Evolutionary conservation across 2,329 filamentous ascomycete genomes (phyloP), one percentile per base, ranked within the genome.

Genomic region (Aspergillus pseudoglaucus): DNA sequence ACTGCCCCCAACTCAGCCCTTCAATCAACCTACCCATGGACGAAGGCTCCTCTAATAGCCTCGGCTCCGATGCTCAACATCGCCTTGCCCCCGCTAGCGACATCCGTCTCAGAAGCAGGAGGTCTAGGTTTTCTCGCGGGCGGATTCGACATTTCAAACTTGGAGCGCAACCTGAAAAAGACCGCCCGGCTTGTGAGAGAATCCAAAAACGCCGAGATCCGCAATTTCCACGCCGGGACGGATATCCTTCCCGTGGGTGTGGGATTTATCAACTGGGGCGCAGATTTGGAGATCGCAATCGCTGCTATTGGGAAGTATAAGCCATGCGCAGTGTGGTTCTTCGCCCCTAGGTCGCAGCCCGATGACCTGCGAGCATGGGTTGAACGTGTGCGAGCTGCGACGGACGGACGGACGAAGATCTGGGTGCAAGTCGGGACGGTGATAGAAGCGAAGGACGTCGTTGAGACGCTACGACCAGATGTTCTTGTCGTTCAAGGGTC

Each of bases 51-150:
- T 5, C 65, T 87, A 17, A 74, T 89, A 25, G 71, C 77, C 41
- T 73, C 75, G 33, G 85, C 83, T 1, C 86, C 86, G 0, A 88
- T 90, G 85, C 78, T 83, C 41, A 73, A 82, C 32, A 80, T 88
- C 46, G 71, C 75, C 56, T 75, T 64, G 59, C 76, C 62, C 51
- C 74, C 60, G 0, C 74, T 88, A 3, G 81, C 83, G 2, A 69
- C 82, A 27, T 76, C 81, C 39, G 76, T 87, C 12, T 82, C 79
- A 2, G 67, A 67, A 55, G 77, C 79, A 27, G 75, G 76, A 4
- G 76, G 76, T 3, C 51, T 79, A 1, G 79, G 71, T 3, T 73
- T 89, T 54, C 72, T 81, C n/a, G 69, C 71, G 1, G 82, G 80
- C 1, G 83, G 82, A 2, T 88, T 61, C 48, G 62, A 68, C 46